Evolutionary conservation across 768 basidiomycete species (phyloP).

Genomic region (Mycena leptocephala): DNA sequence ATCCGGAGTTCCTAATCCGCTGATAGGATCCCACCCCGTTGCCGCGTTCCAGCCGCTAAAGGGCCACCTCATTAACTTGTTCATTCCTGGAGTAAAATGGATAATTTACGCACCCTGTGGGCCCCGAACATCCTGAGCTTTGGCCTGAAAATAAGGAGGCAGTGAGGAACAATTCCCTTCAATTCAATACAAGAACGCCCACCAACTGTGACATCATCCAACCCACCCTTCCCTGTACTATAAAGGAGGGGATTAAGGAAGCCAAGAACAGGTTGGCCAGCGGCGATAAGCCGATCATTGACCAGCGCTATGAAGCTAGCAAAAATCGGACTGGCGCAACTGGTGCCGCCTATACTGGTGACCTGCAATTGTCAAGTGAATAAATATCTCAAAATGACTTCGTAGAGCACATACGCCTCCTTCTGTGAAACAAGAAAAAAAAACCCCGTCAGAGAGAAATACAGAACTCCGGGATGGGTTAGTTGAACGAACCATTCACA

Average conservation of each 20-base stretch:
- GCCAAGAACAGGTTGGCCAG: constrained; percentile 16
- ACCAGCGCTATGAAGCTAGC: constrained; percentile 26
- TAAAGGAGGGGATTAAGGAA: constrained; percentile 24
- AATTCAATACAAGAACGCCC: not conserved
- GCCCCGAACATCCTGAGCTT: constrained; percentile 21
- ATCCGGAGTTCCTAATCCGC: constrained; percentile 23
- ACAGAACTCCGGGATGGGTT: not conserved
- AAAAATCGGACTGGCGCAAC: constrained; percentile 26
- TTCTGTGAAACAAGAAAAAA: not conserved
- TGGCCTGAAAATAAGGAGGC: constrained; percentile 15
- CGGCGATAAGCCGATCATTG: constrained; percentile 25
- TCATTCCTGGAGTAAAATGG: not conserved
- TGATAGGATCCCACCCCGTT: constrained; percentile 18
- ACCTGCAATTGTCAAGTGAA: constrained; percentile 9
- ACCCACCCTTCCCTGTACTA: constrained; percentile 12
- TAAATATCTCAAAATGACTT: constrained; percentile 3
- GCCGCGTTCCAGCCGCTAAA: constrained; percentile 7
- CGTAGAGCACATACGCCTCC: constrained; percentile 15
- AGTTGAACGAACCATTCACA: constrained; percentile 21
- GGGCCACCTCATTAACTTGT: not conserved
- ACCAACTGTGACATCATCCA: constrained; percentile 17
- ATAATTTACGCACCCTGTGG: constrained; percentile 10
- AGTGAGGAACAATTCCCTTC: not conserved
- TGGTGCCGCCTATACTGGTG: constrained; percentile 23
- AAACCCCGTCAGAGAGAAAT: not conserved